Evolutionary conservation across 805 yeast species (phyloP), one percentile per base, ranked within the genome.

Genomic region (Suhomyces canberraensis): DNA sequence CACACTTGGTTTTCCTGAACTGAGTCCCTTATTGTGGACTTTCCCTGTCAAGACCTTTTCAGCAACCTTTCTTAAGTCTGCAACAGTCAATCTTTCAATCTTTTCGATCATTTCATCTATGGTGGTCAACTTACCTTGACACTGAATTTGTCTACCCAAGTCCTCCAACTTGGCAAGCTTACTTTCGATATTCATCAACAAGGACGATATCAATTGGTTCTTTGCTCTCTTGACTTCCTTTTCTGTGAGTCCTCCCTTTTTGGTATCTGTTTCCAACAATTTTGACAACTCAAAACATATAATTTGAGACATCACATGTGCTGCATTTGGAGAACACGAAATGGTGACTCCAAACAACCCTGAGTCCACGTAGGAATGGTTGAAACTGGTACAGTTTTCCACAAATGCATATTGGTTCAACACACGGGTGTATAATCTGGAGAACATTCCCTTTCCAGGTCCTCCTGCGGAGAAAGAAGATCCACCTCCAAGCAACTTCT

Each of bases 391-490:
- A 58, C 96, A 88, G 51, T 84, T 82, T 55, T 93, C 98, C 35
- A 93, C 80, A 57, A 84, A 90, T 26, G 95, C 95, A 56, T 84
- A 86, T 57, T 84, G 93, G 62, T 91, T 91, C 56, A 93, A 71
- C 2, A 93, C 95, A 49, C 89, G 79, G 0, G 96, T 87, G 66
- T 89, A 93, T 16, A 95, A 76, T 41, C 98, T 75, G 3, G 96
- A 87, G 58, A 89, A 93, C 98, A 93, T 90, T 3, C 98, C 98
- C 61, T 93, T 93, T 36, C 98, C 98, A 13, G 98, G 98, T 0
- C 98, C 98, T 47, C 98, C 98, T 8, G 98, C 98, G 14, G 95
- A 82, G 56, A 93, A 93, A 1, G 98, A 89, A 4, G 96, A 95
- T 39, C 98, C 98, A 25, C 98, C 97, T 29, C 98, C 98, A 11